Conservation (phyloP, 2,329 filamentous ascomycete species). For the Seiridium unicorne region DNA sequence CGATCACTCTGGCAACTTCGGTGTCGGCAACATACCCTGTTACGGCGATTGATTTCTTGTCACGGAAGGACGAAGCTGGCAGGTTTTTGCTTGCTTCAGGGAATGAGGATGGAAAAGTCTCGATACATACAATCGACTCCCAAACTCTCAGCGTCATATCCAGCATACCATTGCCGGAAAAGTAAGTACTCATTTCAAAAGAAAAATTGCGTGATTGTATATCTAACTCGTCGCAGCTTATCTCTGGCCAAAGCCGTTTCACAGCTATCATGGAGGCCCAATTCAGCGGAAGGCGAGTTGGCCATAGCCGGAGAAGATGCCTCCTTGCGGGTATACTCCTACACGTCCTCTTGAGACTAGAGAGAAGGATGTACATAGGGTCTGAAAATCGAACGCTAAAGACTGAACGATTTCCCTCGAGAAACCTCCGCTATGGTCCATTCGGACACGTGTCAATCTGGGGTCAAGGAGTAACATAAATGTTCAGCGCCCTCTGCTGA, state of each 20-base stretch:
- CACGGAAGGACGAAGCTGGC: constrained; percentile 25
- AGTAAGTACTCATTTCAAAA: constrained; percentile 32
- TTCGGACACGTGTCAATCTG: too few species aligned
- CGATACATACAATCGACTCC: constrained; percentile 38
- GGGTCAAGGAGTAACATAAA: too few species aligned
- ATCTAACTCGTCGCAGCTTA: constrained; percentile 31
- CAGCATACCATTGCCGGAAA: constrained; percentile 30
- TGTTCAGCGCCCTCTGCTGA: too few species aligned
- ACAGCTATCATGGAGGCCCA: constrained; percentile 69
- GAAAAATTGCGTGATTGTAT: background rate
- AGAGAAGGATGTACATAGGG: background rate
- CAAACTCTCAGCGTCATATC: constrained; percentile 35
- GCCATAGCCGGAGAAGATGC: constrained; percentile 61
- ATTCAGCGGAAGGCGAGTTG: constrained; percentile 32
- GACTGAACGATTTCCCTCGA: background rate
- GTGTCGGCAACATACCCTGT: constrained; percentile 59
- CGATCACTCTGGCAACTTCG: constrained; percentile 51
- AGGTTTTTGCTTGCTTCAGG: constrained; percentile 52
- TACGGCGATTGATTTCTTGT: constrained; percentile 69
- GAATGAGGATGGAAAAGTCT: constrained; percentile 52
- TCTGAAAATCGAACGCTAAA: background rate
- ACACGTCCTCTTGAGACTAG: constrained; percentile 22
- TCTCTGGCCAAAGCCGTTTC: constrained; percentile 64
- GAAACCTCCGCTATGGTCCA: too few species aligned
- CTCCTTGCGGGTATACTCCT: constrained; percentile 56